These are phyloP conservation scores for Penicillium sp. DNA, from an alignment of 2,329 filamentous ascomycete genomes.

Conservation along the genomic window DNA sequence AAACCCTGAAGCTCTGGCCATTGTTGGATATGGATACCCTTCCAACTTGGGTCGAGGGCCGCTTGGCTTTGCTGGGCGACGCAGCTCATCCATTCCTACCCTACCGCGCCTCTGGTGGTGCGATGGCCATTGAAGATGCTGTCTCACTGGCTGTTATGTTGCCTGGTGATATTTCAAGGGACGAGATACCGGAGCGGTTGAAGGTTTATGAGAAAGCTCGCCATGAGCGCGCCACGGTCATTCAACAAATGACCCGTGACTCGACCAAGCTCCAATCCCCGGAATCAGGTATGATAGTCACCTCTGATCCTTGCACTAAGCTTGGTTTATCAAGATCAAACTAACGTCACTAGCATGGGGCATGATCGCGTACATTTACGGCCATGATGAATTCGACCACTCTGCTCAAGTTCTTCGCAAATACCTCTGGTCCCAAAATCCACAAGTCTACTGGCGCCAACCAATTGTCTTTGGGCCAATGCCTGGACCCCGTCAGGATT, in stretches of 20 bases:
- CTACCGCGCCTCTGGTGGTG: conserved; percentile 64
- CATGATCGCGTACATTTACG: conserved; percentile 54
- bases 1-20: conserved; percentile 58
- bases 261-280: conserved; percentile 18
- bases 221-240: conserved; percentile 56
- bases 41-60: conserved; percentile 56
- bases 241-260: conserved; percentile 60
- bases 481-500: conserved; percentile 47
- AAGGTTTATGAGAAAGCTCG: conserved; percentile 61
- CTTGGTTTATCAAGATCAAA: background rate
- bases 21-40: conserved; percentile 64
- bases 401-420: conserved; percentile 53
- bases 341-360: conserved; percentile 28
- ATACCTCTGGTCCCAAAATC: conserved; percentile 46
- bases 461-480: conserved; percentile 51
- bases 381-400: conserved; percentile 61
- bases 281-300: conserved; percentile 15
- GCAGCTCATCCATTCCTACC: conserved; percentile 70
- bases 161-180: conserved; percentile 43
- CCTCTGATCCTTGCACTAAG: background rate
- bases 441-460: conserved; percentile 46
- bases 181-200: conserved; percentile 57
- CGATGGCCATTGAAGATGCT: conserved; percentile 67
- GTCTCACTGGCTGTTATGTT: conserved; percentile 61
- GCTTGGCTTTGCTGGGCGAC: conserved; percentile 63